Conservation (phyloP, 2,329 filamentous ascomycete species). For the Hysterium pulicare region DNA sequence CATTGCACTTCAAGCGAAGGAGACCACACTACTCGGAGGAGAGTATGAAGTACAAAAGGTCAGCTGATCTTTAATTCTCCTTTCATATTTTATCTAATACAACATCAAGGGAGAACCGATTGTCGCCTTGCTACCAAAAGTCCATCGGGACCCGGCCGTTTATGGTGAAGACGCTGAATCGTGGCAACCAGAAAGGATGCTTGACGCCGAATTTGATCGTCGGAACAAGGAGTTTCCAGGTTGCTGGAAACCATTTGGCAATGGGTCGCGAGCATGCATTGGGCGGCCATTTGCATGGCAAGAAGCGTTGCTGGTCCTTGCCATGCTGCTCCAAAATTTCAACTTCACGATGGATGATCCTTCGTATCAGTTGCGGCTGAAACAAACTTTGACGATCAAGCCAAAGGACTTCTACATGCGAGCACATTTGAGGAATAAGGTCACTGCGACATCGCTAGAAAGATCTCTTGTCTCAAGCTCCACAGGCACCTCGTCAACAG, state of each 20-base stretch:
- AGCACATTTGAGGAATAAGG: slow-evolving; percentile 29
- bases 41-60: slow-evolving; percentile 35
- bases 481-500: slow-evolving; percentile 13
- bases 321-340: slow-evolving; percentile 46
- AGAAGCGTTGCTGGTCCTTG: slow-evolving; percentile 46
- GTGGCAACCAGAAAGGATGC: slow-evolving; percentile 48
- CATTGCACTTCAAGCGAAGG: slow-evolving; percentile 38
- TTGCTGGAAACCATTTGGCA: slow-evolving; percentile 54
- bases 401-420: slow-evolving; percentile 41
- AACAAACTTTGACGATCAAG: slow-evolving; percentile 46
- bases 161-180: slow-evolving; percentile 45
- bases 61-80: not conserved
- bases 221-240: slow-evolving; percentile 39
- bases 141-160: slow-evolving; percentile 42
- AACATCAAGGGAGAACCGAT: slow-evolving; percentile 33
- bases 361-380: slow-evolving; percentile 43
- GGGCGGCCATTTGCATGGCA: slow-evolving; percentile 55
- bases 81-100: slow-evolving; percentile 2
- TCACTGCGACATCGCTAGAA: slow-evolving; percentile 31
- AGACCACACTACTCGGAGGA: slow-evolving; percentile 32
- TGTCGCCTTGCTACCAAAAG: slow-evolving; percentile 26
- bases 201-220: slow-evolving; percentile 40
- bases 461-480: slow-evolving; percentile 21
- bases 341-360: slow-evolving; percentile 43
- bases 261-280: slow-evolving; percentile 52